phyloP scores from a whole-genome alignment of 2,329 filamentous ascomycete species.

The Achaetomium macrosporum region DNA sequence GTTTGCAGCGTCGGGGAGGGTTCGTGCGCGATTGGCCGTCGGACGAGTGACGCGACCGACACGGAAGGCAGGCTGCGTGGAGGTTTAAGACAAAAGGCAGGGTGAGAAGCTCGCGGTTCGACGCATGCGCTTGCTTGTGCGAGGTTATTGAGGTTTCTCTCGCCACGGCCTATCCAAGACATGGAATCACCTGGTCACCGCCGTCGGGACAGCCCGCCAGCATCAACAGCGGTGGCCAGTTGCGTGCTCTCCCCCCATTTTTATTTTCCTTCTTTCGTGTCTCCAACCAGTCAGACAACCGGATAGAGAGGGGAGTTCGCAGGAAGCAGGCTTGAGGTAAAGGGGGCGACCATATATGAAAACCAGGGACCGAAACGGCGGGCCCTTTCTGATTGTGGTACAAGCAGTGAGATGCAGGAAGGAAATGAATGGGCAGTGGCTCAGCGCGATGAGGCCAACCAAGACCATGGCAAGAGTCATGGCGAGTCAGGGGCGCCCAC shows the following conservation, averaged over 20 bases:
- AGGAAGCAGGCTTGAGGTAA: constrained; percentile 6
- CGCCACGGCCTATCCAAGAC: constrained; percentile 8
- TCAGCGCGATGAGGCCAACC: constrained; percentile 8
- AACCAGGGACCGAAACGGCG: constrained; percentile 12
- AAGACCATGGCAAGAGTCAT: constrained; percentile 4
- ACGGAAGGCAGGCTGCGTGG: constrained; percentile 11
- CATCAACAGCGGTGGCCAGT: constrained; percentile 9
- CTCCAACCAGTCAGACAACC: not conserved
- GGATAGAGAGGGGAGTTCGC: constrained; percentile 2
- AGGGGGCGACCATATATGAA: constrained; percentile 5
- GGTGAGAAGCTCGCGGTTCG: constrained; percentile 7
- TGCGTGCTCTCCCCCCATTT: constrained; percentile 2
- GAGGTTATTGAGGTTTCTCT: constrained; percentile 1
- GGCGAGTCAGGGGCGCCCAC: constrained; percentile 13
- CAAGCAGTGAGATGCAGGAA: constrained; percentile 12
- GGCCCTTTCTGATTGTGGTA: constrained; percentile 20
- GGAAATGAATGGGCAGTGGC: constrained; percentile 14
- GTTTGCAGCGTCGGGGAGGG: constrained; percentile 10
- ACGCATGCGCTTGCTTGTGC: constrained; percentile 17
- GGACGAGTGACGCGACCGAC: constrained; percentile 6
- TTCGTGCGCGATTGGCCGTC: constrained; percentile 11
- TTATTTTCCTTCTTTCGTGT: not conserved
- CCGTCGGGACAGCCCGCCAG: constrained; percentile 2
- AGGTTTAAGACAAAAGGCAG: constrained; percentile 8
- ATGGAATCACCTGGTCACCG: constrained; percentile 9